Base-by-base conservation (phyloP, 495 filamentous ascomycete species). In the Lophiotrema nucula region DNA sequence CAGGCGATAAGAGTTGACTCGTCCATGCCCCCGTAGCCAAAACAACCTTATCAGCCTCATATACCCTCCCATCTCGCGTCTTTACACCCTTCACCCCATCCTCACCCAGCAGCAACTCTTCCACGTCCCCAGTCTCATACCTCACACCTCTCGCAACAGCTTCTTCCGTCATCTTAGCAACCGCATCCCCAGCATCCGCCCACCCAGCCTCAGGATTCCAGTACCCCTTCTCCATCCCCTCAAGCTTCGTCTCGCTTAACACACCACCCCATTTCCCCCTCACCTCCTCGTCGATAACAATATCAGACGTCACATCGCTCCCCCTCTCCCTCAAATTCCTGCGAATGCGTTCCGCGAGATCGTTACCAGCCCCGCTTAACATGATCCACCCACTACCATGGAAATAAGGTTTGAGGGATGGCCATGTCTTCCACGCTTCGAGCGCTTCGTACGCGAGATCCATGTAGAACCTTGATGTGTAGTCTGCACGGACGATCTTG, bases 121-220 rank as follows among this genome's bases (percentile, higher is more conserved):
- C 37, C 10, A 67, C 74, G 33, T 75, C 69, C 3, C 67, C 73
- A 23, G 57, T 41, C 12, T 63, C 37, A 61, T 75, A 76, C 21
- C 43, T 58, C 5, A 76, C 71, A 2, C 75, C 75, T 27, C 67
- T 47, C 23, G 48, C 44, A 3, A 72, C 44, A 4, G 67, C 68
- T 39, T 69, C 67, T 2, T 66, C 22, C 6, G 70, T 69, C 71
- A 77, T 68, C 46, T 65, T 56, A 41, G 58, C 50, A 19, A 71
- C 41, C 16, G 73, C 75, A 50, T 39, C 42, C 19, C 68, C 69
- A 0, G 75, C 73, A 63, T 76, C 74, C 3, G 59, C 70, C 73
- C 74, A 76, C 15, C 74, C 74, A 25, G 72, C 74, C 1, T 64
- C 63, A 5, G 69, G 69, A 51, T 76, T 76, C 18, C 63, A 75